Evolutionary conservation across 345 rosid species (phyloP).

Genomic region (Populus euphratica): DNA sequence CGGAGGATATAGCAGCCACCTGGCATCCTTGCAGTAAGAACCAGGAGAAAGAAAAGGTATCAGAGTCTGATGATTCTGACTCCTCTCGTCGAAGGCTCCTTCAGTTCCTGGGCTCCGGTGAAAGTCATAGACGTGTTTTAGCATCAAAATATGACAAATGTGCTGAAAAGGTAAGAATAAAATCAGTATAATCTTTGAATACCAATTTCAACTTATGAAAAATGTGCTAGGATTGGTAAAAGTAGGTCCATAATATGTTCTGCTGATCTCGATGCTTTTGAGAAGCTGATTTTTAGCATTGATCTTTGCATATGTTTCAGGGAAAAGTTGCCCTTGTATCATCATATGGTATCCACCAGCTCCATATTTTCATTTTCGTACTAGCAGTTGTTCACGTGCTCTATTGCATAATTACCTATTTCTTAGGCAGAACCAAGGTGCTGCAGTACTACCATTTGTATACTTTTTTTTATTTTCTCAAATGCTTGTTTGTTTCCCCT

Average conservation of each 20-base stretch:
- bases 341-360: slow-evolving; percentile 77
- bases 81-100: slow-evolving; percentile 41
- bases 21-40: slow-evolving; percentile 67
- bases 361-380: slow-evolving; percentile 84
- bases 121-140: slow-evolving; percentile 45
- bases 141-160: slow-evolving; percentile 43
- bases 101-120: slow-evolving; percentile 28
- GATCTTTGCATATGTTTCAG: slow-evolving; percentile 32
- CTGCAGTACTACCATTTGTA: background rate
- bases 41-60: background rate
- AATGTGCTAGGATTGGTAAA: background rate
- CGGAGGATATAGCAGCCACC: slow-evolving; percentile 35
- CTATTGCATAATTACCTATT: slow-evolving; percentile 59
- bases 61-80: slow-evolving; percentile 3
- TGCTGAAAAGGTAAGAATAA: slow-evolving; percentile 29
- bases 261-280: background rate
- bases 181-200: background rate
- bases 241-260: background rate
- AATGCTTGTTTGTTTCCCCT: background rate
- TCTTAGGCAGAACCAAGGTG: slow-evolving; percentile 73
- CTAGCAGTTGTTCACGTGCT: slow-evolving; percentile 60
- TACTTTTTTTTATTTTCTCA: background rate
- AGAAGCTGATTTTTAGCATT: background rate
- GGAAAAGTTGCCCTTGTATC: slow-evolving; percentile 81
- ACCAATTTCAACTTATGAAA: background rate